Base-by-base conservation (phyloP, 148 eudicot species). In the Camellia sinensis region DNA sequence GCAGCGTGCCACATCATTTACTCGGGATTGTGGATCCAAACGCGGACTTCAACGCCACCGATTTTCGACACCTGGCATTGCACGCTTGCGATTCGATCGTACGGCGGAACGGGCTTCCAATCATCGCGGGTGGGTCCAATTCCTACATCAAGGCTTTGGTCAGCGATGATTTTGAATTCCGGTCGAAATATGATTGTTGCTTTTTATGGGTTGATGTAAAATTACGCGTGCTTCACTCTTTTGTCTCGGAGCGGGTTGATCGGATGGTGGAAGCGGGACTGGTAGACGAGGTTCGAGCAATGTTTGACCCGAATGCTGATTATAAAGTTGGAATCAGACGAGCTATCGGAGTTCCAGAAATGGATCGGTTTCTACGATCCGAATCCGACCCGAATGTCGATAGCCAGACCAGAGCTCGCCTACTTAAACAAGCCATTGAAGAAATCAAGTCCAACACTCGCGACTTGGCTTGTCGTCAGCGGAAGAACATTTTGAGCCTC, bases 111-210 rank as follows among this genome's bases (percentile, higher is more conserved):
- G 82, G 78, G 80, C 86, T 95, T 43, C 98, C 98, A 13, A 91
- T 95, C 83, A 93, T 95, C 17, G 98, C 96, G 11, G 98, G 98
- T 2, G 98, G 97, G 14, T 95, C 98, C 46, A 95, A 95, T 78
- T 95, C 98, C 5, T 90, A 80, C 83, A 88, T 95, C 65, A 88
- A 88, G 67, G 87, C 97, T 0, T 84, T 95, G 3, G 90, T 95
- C 18, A 84, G 88, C 59, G 93, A 91, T 22, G 87, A 88, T 69
- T 63, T 88, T n/a, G 85, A 87, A 2, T 95, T 95, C 61, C 79
- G 77, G 1, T 82, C 90, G 21, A 88, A 79, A 59, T 95, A 90
- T 52, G 95, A 91, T 7, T 90, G 91, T 71, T 91, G 96, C 69
- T 89, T 91, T 45, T 83, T 95, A 0, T 95, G 97, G 93, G 92